phyloP scores from a whole-genome alignment of 768 basidiomycete species.

The Pleurotus platypus region DNA sequence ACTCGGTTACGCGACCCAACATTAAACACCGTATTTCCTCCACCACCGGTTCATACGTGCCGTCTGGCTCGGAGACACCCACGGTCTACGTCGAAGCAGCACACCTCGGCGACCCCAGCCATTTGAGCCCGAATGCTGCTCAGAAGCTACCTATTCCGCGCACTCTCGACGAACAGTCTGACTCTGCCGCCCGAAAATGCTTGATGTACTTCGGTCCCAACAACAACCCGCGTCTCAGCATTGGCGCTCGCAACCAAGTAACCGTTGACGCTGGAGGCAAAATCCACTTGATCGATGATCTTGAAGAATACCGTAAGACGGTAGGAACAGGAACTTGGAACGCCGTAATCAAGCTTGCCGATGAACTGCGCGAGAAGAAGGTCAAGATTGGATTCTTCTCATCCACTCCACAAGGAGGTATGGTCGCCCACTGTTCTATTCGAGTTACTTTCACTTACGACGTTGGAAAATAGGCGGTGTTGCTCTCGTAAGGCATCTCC shows the following conservation, averaged over 20 bases:
- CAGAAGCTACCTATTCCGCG: constrained; percentile 69
- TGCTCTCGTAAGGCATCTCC: constrained; percentile 63
- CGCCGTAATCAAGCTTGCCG: constrained; percentile 75
- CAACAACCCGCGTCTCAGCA: constrained; percentile 80
- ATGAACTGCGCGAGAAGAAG: constrained; percentile 82
- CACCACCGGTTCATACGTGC: constrained; percentile 72
- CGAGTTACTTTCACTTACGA: no score
- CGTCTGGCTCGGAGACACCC: constrained; percentile 75
- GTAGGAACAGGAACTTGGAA: constrained; percentile 77
- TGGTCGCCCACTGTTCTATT: constrained; percentile 15
- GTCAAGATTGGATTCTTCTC: constrained; percentile 93
- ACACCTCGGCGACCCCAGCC: constrained; percentile 36
- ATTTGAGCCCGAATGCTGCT: constrained; percentile 39
- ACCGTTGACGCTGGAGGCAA: constrained; percentile 84
- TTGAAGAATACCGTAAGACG: constrained; percentile 72
- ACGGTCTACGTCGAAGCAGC: constrained; percentile 61
- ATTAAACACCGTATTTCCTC: constrained; percentile 82
- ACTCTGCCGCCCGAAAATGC: constrained; percentile 82
- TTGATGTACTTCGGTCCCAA: constrained; percentile 79
- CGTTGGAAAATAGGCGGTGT: constrained; percentile 66
- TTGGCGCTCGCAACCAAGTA: constrained; percentile 84
- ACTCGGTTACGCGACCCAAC: constrained; percentile 74
- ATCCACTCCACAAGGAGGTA: constrained; percentile 92
- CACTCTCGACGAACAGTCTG: constrained; percentile 81
- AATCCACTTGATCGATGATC: constrained; percentile 81